Base-by-base conservation (phyloP, 148 eudicot species). In the Talinum fruticosum region DNA sequence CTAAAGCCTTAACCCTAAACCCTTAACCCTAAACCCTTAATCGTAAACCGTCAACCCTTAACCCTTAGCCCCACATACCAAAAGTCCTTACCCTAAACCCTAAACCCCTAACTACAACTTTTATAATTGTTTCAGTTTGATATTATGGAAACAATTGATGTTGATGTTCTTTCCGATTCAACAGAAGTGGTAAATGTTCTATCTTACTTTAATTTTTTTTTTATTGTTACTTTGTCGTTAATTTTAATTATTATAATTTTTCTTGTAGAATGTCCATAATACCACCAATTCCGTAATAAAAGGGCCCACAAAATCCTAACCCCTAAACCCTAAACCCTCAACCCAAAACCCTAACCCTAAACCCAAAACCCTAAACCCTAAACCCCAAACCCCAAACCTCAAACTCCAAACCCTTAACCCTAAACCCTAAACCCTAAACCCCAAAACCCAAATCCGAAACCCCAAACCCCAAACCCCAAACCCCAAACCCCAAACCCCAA, bases 21-120 rank as follows among this genome's bases (percentile, higher is more conserved):
- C 76, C 76, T 73, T 19, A 73, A 53, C 76, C 76, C 76, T 73
- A 54, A 73, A 53, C 76, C 76, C 66, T 54, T 51, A 73, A 53
- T 66, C 76, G 44, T 32, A 34, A 73, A 72, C 76, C 61, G 44
- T 66, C 41, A 6, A 53, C 53, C 35, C 66, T 66, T 24, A 16
- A 73, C 32, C 61, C 66, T 66, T 59, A 18, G 32, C 32, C 61
- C 76, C 65, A 33, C 12, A 53, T 28, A 6, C 76, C 76, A 33
- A 30, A 51, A 51, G 2, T 14, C 65, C 34, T 28, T 51, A 53
- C 76, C 76, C 76, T 73, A 73, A 73, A 53, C 76, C 76, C 76
- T 53, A 53, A 73, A 37, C n/a, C n/a, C n/a, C n/a, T n/a, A n/a
- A n/a, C n/a, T n/a, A n/a, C n/a, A n/a, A n/a, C n/a, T n/a, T n/a